Conservation (phyloP, 805 yeast species). For the Candida tallmaniae region DNA sequence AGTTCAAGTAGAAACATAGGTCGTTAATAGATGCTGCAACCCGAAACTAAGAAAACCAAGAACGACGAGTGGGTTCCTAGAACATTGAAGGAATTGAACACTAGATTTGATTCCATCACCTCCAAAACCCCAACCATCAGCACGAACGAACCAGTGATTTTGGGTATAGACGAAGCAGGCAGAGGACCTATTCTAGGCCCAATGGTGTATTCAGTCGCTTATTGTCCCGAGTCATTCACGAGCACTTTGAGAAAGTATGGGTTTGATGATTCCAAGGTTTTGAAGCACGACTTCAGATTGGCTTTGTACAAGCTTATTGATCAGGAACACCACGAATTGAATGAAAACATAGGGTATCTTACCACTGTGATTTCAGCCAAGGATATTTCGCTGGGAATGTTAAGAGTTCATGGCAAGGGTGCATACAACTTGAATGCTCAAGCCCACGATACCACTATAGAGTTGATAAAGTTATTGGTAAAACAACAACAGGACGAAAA, state of each 20-base stretch:
- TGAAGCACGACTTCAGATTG: conserved; percentile 68
- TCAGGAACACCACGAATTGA: conserved; percentile 38
- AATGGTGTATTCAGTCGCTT: conserved; percentile 92
- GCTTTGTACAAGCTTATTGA: conserved; percentile 58
- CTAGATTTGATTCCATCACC: conserved; percentile 41
- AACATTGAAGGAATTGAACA: conserved; percentile 24
- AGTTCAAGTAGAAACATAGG: too few relatives aligned
- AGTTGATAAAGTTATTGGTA: conserved; percentile 61
- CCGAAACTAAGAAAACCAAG: not conserved
- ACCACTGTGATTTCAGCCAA: conserved; percentile 79
- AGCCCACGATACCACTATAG: conserved; percentile 93
- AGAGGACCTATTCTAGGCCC: conserved; percentile 98
- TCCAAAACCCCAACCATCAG: conserved; percentile 45
- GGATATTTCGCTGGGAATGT: conserved; percentile 88
- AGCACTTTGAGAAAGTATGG: conserved; percentile 55
- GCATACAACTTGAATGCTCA: conserved; percentile 84
- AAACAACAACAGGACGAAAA: conserved; percentile 35
- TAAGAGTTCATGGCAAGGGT: conserved; percentile 45
- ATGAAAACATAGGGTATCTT: conserved; percentile 76
- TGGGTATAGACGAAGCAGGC: conserved; percentile 99
- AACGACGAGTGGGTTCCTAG: conserved; percentile 28
- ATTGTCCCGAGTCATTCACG: conserved; percentile 54
- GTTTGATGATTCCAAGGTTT: conserved; percentile 89
- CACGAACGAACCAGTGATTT: conserved; percentile 36
- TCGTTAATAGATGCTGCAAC: too few relatives aligned